Conservation (phyloP, 2,329 filamentous ascomycete genomes). For the Colletotrichum melonis region DNA sequence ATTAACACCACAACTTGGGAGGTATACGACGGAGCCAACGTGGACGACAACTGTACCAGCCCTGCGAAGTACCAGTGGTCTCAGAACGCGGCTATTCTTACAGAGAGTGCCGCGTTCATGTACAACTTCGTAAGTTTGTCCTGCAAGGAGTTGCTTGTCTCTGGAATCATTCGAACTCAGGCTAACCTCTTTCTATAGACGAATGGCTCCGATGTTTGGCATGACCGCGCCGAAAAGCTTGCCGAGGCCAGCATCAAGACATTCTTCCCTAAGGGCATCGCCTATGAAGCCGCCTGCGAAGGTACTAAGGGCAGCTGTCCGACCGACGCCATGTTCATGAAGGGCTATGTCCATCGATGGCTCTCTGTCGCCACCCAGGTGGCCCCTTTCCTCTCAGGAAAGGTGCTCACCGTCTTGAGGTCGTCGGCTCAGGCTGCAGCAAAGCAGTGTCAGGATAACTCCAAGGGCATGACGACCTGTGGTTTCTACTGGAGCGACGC, state of each 20-base stretch:
- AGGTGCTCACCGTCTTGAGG: constrained; percentile 57
- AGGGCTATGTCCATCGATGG: constrained; percentile 65
- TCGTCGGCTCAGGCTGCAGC: constrained; percentile 62
- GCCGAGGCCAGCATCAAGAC: constrained; percentile 49
- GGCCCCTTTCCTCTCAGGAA: constrained; percentile 58
- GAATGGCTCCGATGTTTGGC: constrained; percentile 24
- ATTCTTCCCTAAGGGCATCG: constrained; percentile 65
- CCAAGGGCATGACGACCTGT: constrained; percentile 49
- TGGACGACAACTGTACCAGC: constrained; percentile 61
- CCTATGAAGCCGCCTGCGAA: constrained; percentile 73
- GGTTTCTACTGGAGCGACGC: constrained; percentile 59
- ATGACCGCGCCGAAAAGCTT: constrained; percentile 55
- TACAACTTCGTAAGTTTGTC: constrained; percentile 59
- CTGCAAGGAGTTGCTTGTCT: too few species aligned
- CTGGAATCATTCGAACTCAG: constrained; percentile 38
- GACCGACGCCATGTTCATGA: constrained; percentile 69
- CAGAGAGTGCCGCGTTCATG: constrained; percentile 68
- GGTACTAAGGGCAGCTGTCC: constrained; percentile 58
- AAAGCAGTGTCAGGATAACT: constrained; percentile 55
- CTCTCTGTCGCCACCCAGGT: constrained; percentile 62
- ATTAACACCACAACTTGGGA: constrained; percentile 66
- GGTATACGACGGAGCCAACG: constrained; percentile 68
- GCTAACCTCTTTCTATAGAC: constrained; percentile 50
- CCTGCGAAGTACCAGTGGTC: constrained; percentile 65
- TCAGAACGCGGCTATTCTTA: constrained; percentile 63